Conservation (phyloP, 495 filamentous ascomycete genomes). For the Penicillium angulare region DNA sequence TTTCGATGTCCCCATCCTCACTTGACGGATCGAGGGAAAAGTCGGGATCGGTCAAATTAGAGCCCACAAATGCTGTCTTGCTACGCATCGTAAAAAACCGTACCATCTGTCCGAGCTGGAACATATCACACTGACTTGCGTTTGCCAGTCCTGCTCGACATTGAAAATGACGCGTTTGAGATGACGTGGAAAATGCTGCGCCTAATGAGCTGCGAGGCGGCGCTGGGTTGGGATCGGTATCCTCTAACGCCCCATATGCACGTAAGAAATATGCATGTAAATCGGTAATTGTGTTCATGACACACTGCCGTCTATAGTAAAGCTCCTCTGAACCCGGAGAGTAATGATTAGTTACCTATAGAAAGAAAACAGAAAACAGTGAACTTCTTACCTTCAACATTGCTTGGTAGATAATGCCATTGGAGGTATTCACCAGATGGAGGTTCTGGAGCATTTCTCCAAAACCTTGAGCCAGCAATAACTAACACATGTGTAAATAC, state of each 20-base stretch:
- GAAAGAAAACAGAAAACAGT: constrained; percentile 8
- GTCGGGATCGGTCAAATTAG: constrained; percentile 45
- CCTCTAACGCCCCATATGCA: constrained; percentile 55
- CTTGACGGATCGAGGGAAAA: constrained; percentile 14
- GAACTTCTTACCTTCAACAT: constrained; percentile 59
- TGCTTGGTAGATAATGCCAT: constrained; percentile 74
- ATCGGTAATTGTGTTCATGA: constrained; percentile 74
- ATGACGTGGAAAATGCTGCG: constrained; percentile 11
- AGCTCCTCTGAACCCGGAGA: constrained; percentile 61
- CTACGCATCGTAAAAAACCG: constrained; percentile 65
- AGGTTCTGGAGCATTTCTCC: constrained; percentile 43
- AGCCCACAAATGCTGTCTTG: constrained; percentile 48
- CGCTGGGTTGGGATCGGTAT: constrained; percentile 13
- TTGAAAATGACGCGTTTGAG: constrained; percentile 45
- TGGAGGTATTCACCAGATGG: constrained; percentile 35
- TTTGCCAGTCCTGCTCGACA: constrained; percentile 78
- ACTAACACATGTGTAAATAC: constrained; percentile 55
- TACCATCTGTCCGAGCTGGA: constrained; percentile 82
- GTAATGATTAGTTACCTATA: neutral
- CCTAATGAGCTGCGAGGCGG: constrained; percentile 7
- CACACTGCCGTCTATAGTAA: constrained; percentile 62
- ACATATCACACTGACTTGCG: constrained; percentile 74
- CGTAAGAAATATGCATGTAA: constrained; percentile 70
- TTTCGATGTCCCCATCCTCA: constrained; percentile 14
- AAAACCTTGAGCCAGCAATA: constrained; percentile 61